Evolutionary conservation across 257 asterid species (phyloP).

Genomic region (Prunella vulgaris): DNA sequence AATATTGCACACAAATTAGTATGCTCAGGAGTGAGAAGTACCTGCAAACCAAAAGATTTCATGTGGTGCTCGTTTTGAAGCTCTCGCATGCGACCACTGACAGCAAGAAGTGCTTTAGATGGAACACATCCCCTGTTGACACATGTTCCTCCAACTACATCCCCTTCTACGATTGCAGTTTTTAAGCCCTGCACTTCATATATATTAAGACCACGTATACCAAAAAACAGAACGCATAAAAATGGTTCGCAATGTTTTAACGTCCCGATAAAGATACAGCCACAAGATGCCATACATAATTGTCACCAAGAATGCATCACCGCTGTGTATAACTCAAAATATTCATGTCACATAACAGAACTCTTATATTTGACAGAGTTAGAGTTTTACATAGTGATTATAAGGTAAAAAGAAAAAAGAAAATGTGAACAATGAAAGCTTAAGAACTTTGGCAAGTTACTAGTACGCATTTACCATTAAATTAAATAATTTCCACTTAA

Average conservation of each 20-base stretch:
- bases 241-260: slow-evolving; percentile 7
- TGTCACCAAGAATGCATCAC: not conserved
- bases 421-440: not conserved
- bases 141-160: slow-evolving; percentile 86
- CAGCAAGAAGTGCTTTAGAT: slow-evolving; percentile 89
- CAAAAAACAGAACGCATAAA: slow-evolving; percentile 6
- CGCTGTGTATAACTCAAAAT: not conserved
- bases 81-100: slow-evolving; percentile 90
- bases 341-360: slow-evolving; percentile 3
- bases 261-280: not conserved
- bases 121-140: slow-evolving; percentile 92
- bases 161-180: slow-evolving; percentile 90
- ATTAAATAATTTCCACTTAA: not conserved
- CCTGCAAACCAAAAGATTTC: slow-evolving; percentile 91
- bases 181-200: slow-evolving; percentile 61
- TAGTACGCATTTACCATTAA: not conserved
- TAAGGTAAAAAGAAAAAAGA: too few relatives aligned
- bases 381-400: not conserved
- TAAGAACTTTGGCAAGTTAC: not conserved
- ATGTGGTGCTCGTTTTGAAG: slow-evolving; percentile 82
- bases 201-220: not conserved
- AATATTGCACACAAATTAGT: not conserved
- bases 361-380: not conserved
- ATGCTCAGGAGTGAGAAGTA: slow-evolving; percentile 26
- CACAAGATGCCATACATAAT: not conserved